Conservation (phyloP, 2,329 filamentous ascomycete species). For the Madurella fahalii region DNA sequence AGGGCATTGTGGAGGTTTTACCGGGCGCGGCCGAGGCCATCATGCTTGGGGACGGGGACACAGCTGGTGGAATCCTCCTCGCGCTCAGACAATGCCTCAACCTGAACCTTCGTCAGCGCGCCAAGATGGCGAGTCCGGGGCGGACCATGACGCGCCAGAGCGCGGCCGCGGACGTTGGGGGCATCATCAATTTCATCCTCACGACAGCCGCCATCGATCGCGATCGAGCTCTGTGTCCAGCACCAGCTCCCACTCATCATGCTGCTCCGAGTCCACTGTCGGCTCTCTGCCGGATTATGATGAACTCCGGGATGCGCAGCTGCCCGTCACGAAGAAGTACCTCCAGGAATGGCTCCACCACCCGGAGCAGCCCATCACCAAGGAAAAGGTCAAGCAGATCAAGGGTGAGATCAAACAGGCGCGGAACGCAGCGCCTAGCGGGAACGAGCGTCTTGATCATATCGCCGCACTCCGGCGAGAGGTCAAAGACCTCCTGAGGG, state of each 20-base stretch:
- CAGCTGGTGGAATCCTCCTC: slow-evolving; percentile 11
- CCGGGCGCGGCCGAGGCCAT: background rate
- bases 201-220: slow-evolving; percentile 19
- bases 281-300: slow-evolving; percentile 54
- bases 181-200: background rate
- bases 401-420: slow-evolving; percentile 30
- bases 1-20: slow-evolving; percentile 3
- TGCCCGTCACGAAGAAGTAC: slow-evolving; percentile 42
- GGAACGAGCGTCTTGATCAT: slow-evolving; percentile 13
- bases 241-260: slow-evolving; percentile 33
- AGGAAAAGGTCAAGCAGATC: slow-evolving; percentile 41
- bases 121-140: background rate
- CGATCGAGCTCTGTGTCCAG: slow-evolving; percentile 34
- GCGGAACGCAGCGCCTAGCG: slow-evolving; percentile 23
- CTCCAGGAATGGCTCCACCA: slow-evolving; percentile 47
- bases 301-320: slow-evolving; percentile 45
- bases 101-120: background rate
- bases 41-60: slow-evolving; percentile 5
- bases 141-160: background rate
- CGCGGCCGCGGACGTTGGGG: slow-evolving; percentile 11
- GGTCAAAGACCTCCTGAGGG: slow-evolving; percentile 41
- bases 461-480: slow-evolving; percentile 38
- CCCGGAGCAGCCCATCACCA: slow-evolving; percentile 48
- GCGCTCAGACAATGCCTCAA: background rate
- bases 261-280: slow-evolving; percentile 39